Evolutionary conservation across 106 monocot species (phyloP), one percentile per base, ranked within the genome.

Genomic region (Dendrobium huoshanense): DNA sequence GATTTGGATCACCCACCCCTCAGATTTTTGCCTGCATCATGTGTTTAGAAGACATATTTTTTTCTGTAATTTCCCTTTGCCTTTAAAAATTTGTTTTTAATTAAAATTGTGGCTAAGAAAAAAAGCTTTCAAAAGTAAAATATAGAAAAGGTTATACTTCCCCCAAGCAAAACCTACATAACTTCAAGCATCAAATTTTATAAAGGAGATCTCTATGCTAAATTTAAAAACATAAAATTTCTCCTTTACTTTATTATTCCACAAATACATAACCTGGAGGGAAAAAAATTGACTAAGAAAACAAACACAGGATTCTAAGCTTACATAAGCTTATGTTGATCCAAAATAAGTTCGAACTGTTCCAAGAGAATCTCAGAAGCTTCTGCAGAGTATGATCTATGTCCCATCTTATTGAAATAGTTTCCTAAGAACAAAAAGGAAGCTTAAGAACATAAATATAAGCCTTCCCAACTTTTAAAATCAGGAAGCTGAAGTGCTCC

Each of bases 241-340:
- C 27, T 4, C 22, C 8, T 31, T 68, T 73, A 2, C n/a, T 9
- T 15, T 19, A 0, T 43, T 43, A 74, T n/a, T 44, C 25, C 42
- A 74, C 22, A 74, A 44, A 7, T 43, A 42, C 8, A 70, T 37
- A 37, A 37, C 29, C 13, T 37, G 4, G 16, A 17, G 70, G 33
- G 16, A 70, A 64, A 72, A 72, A 13, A 72, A 72, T 37, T 5
- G 8, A 74, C 70, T 73, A 48, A 48, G 4, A 41, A 73, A 75
- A 47, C 16, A 48, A 18, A 75, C 22, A 47, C 47, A 22, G 2
- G 51, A 76, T 7, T 48, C 22, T 49, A 45, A 51, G 24, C 76
- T 76, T 76, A 76, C 76, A 76, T 76, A 51, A 49, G 76, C 41
- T 24, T 47, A 76, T 76, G 41, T 29, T 76, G 76, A 49, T 76